Base-by-base conservation (phyloP, 2,329 filamentous ascomycete species). In the Trichoderma atroviride region DNA sequence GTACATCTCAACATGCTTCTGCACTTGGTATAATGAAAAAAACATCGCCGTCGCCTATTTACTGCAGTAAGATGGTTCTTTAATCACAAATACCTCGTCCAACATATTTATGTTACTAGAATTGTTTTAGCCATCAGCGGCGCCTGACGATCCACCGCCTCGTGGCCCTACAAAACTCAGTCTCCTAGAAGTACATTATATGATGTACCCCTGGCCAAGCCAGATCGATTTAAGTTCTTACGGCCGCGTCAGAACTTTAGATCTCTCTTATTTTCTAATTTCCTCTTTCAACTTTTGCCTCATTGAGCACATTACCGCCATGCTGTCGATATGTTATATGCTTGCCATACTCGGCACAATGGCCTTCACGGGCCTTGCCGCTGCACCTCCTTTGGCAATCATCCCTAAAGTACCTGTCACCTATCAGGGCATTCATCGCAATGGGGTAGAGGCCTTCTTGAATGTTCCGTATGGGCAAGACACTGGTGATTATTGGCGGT, bases 381-480 rank as follows among this genome's bases (percentile, higher is more conserved):
- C 60, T 37, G 33, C 29, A 35, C 52, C 50, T 24, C 70, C 65
- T 3, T 29, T 59, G 0, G 74, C 71, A 13, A 31, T 68, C 13
- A 76, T 78, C 67, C n/a, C 61, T 6, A 68, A 53, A 16, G 64
- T 65, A 2, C 71, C 75, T 37, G 74, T 85, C 58, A 82, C 77
- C 0, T 85, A 84, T 72, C 69, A 73, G n/a, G 84, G 84, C 11
- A 72, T 83, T 24, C 68, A 76, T 11, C 79, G 81, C 70, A 83
- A 83, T 70, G 81, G 78, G 27, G 77, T 85, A 47, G 83, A 86
- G 65, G 76, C 80, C 10, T 86, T 85, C 70, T 77, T 84, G 4
- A 80, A 79, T n/a, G 82, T 85, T 27, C 81, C 78, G 0, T 86
- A 83, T 59, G 84, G 81, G 5, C 73, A 83, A 62, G 83, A 84